Conservation (phyloP, 768 basidiomycete genomes). For the Epithele typhae region DNA sequence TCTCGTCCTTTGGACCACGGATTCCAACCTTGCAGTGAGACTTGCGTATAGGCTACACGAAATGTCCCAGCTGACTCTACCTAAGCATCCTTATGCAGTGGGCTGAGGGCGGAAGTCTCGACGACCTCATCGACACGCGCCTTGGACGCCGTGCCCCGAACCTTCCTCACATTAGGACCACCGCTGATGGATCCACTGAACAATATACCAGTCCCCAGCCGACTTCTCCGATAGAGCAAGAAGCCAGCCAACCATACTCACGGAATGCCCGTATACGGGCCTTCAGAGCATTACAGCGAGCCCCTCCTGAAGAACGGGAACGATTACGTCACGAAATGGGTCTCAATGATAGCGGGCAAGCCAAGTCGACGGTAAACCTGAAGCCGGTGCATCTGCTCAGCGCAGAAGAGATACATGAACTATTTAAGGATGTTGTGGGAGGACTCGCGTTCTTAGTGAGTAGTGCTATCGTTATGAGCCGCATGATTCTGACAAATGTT, state of each 20-base stretch:
- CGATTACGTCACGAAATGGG: slow-evolving; percentile 51
- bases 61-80: not conserved
- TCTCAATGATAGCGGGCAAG: slow-evolving; percentile 20
- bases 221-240: slow-evolving; percentile 16
- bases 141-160: slow-evolving; percentile 50
- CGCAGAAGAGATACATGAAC: slow-evolving; percentile 73
- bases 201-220: too few relatives aligned
- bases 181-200: too few relatives aligned
- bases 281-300: slow-evolving; percentile 65
- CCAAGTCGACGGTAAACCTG: slow-evolving; percentile 33
- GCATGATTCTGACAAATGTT: not conserved
- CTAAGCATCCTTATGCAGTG: slow-evolving; percentile 85
- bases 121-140: slow-evolving; percentile 81
- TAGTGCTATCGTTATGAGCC: not conserved
- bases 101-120: slow-evolving; percentile 86
- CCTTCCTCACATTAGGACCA: slow-evolving; percentile 1
- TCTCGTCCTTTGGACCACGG: slow-evolving; percentile 84
- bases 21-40: slow-evolving; percentile 85
- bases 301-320: slow-evolving; percentile 59
- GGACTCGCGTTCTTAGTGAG: slow-evolving; percentile 81
- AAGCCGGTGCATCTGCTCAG: slow-evolving; percentile 82
- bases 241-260: slow-evolving; percentile 34
- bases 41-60: not conserved
- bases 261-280: slow-evolving; percentile 73
- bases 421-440: slow-evolving; percentile 83